Evolutionary conservation across 257 asterid species (phyloP).

Genomic region (Solanum etuberosum): DNA sequence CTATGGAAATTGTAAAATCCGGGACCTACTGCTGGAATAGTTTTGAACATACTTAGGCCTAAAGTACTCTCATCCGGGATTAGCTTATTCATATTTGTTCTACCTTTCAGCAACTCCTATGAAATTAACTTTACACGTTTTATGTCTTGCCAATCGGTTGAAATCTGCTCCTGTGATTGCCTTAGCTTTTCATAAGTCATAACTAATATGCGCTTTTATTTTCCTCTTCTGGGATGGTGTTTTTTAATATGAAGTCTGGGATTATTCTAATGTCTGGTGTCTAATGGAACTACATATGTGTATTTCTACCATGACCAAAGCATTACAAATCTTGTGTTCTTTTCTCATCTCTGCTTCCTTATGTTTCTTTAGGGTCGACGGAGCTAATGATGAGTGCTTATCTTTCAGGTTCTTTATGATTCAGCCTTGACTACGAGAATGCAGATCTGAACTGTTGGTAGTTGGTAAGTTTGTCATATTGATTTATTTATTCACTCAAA

Average conservation of each 20-base stretch:
- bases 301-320: neutral
- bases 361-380: neutral
- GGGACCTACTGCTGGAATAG: neutral
- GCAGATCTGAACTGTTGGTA: neutral
- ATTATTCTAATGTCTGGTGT: neutral
- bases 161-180: neutral
- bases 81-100: neutral
- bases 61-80: neutral
- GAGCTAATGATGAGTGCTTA: neutral
- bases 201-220: neutral
- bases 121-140: neutral
- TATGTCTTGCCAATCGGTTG: neutral
- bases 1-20: neutral
- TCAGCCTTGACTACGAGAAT: neutral
- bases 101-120: neutral
- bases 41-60: neutral
- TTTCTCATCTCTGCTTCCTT: neutral
- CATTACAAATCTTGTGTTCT: neutral
- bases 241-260: neutral
- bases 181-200: neutral
- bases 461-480: neutral
- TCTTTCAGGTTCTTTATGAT: neutral
- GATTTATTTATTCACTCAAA: neutral
- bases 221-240: neutral
- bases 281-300: neutral